These are phyloP conservation scores for Populus pruinosa DNA, from an alignment of 345 rosid species.

Conservation along the genomic window DNA sequence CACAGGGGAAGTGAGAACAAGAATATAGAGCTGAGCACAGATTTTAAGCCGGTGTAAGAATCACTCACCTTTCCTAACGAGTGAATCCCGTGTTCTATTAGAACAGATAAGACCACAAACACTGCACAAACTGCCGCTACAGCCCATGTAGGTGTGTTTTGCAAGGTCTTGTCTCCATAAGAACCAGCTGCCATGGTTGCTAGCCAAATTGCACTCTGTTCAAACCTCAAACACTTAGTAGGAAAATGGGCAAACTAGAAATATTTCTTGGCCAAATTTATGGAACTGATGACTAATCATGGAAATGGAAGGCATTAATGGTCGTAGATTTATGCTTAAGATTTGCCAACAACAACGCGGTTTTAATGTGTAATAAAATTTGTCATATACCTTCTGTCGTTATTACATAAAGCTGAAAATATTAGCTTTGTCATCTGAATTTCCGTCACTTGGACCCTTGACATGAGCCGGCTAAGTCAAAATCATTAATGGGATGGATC, in stretches of 20 bases:
- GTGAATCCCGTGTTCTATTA: slow-evolving; percentile 16
- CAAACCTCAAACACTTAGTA: neutral
- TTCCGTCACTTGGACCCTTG: neutral
- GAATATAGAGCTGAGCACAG: neutral
- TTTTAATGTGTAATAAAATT: neutral
- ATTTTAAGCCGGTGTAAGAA: neutral
- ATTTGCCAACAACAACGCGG: neutral
- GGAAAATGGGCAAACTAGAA: neutral
- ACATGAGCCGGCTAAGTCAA: neutral
- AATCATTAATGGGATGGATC: neutral
- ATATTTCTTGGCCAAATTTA: neutral
- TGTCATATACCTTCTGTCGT: neutral
- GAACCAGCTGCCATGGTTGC: slow-evolving; percentile 35
- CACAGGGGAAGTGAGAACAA: neutral
- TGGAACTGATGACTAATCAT: neutral
- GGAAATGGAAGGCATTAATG: neutral
- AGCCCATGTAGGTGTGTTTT: slow-evolving; percentile 27
- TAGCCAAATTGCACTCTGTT: neutral
- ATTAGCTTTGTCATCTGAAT: neutral
- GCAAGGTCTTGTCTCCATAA: slow-evolving; percentile 32
- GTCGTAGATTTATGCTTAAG: neutral
- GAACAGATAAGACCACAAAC: slow-evolving; percentile 18
- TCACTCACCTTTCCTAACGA: slow-evolving; percentile 18
- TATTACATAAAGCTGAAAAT: neutral
- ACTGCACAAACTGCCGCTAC: slow-evolving; percentile 26